Base-by-base conservation (phyloP, 2,329 filamentous ascomycete genomes). In the Cytospora mali region DNA sequence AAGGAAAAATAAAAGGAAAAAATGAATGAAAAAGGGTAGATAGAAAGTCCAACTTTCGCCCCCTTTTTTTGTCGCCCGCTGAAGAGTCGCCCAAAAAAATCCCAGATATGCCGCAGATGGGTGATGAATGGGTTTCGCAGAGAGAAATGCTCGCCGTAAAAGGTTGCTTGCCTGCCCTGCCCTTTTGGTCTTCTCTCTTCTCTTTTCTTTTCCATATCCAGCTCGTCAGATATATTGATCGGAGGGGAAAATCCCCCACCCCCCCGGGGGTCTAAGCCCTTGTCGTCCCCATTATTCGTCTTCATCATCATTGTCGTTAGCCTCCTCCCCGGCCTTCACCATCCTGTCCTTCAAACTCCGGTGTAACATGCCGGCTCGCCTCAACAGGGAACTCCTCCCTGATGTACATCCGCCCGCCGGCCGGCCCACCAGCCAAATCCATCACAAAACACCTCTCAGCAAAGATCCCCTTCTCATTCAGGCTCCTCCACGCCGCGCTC, bases 371-470 rank as follows among this genome's bases (percentile, higher is more conserved):
- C n/a, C 62, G 54, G n/a, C 62, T 64, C 9, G 62, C 54, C 58
- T 69, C 68, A 16, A 65, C 52, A 28, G 65, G 56, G 42, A 64
- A 64, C 64, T 71, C 68, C 62, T 74, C 72, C 35, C 68, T 52
- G 27, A 73, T 54, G 27, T 50, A 35, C 58, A 70, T 57, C 39
- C 57, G 50, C n/a, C 58, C 62, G 16, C 62, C 68, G 10, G 49
- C 53, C 6, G 61, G 27, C 4, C 57, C 57, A 55, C 35, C 35
- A 6, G 2, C 21, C 42, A 69, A 68, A 64, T 79, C 74, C 28
- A 80, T 65, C 10, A 80, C 72, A 57, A 82, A 82, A 64, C 79
- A 81, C 39, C 80, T 70, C 70, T 82, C 80, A 0, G 80, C 80
- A 65, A 74, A 81, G 1, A 81, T 69, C 2, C 80, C 80, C 42